Base-by-base conservation (phyloP, 2,329 filamentous ascomycete species). In the Periconia macrospinosa region DNA sequence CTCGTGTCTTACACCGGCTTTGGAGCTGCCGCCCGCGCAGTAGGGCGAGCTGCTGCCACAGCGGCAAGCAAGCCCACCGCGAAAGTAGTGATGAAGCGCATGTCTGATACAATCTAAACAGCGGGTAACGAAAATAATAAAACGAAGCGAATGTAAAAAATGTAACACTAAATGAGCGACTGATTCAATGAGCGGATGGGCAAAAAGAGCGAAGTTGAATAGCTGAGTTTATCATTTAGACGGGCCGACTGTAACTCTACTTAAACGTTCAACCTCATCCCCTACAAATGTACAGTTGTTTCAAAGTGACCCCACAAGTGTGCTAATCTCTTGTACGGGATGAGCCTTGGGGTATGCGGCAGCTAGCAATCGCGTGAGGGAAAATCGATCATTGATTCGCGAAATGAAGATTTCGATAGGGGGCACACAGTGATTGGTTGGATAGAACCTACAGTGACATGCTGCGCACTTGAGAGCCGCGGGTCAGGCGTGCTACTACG, bases 31-130 rank as follows among this genome's bases (percentile, higher is more conserved):
- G 52, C 47, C 10, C 40, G 45, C 11, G 30, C 5, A 20, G 3
- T 47, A 20, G 45, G 41, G 18, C 43, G 43, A 17, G 51, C 49
- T 20, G 49, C 45, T n/a, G 35, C 49, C 23, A 54, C 18, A 35
- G 43, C 50, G 33, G 45, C 52, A 33, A 59, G 33, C 33, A 54
- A 40, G 42, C 43, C 40, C 33, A 47, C 49, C 15, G 35, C 45
- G 19, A 51, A 33, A 17, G 45, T 45, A 46, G 41, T 43, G 52
- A 47, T 17, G 30, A 52, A 56, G 35, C 45, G 54, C 53, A 58
- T 58, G 41, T 19, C 18, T 19, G 19, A 40, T 20, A 14, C 27
- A 43, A 42, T 23, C 35, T 35, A 41, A 1, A 11, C 15, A 41
- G 30, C 8, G 17, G 23, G 37, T 15, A 37, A 37, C 5, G 11